Percentiles rank a stretch among this genome's conserved stretches.
phyloP scores from a whole-genome alignment of 768 basidiomycete species.

The Trametes sanguinea region DNA sequence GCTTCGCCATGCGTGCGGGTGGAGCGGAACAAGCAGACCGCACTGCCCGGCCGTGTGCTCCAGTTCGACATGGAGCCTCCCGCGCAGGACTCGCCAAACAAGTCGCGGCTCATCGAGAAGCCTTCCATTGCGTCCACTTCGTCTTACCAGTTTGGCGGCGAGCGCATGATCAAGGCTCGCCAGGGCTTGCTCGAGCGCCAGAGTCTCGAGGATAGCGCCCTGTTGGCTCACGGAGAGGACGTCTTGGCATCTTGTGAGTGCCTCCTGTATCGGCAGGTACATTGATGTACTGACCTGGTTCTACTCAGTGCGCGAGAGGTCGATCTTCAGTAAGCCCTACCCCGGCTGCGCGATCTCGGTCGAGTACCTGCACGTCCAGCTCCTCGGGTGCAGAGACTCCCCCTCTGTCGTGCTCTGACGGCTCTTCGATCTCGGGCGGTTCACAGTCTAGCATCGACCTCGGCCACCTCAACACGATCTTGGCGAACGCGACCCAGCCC shows the following conservation, averaged over 20 bases:
- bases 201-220: slow-evolving; percentile 65
- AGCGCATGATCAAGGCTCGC: slow-evolving; percentile 66
- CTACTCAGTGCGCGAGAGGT: slow-evolving; percentile 39
- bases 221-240: slow-evolving; percentile 71
- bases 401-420: slow-evolving; percentile 68
- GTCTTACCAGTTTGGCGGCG: slow-evolving; percentile 64
- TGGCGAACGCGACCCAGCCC: slow-evolving; percentile 58
- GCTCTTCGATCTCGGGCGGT: slow-evolving; percentile 66
- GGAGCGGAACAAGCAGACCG: slow-evolving; percentile 61
- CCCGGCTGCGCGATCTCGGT: slow-evolving; percentile 55
- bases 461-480: slow-evolving; percentile 54
- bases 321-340: slow-evolving; percentile 66
- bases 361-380: slow-evolving; percentile 62
- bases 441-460: slow-evolving; percentile 81
- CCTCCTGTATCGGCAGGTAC: not conserved
- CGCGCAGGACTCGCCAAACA: slow-evolving; percentile 44
- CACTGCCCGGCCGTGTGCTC: slow-evolving; percentile 37
- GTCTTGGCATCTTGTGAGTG: slow-evolving; percentile 51
- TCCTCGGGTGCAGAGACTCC: slow-evolving; percentile 73
- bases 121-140: slow-evolving; percentile 67
- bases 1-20: slow-evolving; percentile 68
- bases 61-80: slow-evolving; percentile 32
- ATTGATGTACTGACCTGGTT: slow-evolving; percentile 19
- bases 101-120: slow-evolving; percentile 56
- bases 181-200: slow-evolving; percentile 63